These are phyloP conservation scores for Kalanchoe fedtschenkoi DNA, from an alignment of 164 flowering plant species.

Conservation along the genomic window DNA sequence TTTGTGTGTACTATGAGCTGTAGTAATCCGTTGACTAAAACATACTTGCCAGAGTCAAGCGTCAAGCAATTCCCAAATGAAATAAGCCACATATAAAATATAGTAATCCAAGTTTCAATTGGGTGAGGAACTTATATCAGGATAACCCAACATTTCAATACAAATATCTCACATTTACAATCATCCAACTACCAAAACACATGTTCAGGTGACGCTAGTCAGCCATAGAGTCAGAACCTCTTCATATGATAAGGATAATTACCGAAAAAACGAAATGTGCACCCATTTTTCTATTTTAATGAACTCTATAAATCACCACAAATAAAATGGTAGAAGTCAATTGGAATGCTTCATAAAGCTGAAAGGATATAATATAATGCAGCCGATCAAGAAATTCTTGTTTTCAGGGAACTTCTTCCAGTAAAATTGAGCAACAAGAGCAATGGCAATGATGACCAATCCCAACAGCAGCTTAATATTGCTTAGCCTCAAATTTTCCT, in stretches of 20 bases:
- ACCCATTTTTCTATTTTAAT: background rate
- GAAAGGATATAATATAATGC: slow-evolving; percentile 61
- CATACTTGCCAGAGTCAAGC: slow-evolving; percentile 30
- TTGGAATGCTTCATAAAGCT: background rate
- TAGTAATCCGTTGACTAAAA: slow-evolving; percentile 33
- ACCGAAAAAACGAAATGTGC: background rate
- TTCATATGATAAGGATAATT: background rate
- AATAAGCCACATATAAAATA: background rate
- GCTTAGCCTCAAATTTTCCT: slow-evolving; percentile 76
- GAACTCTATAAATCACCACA: background rate
- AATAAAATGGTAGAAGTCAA: background rate
- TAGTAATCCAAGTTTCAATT: no score
- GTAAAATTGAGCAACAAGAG: slow-evolving; percentile 83
- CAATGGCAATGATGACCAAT: slow-evolving; percentile 48
- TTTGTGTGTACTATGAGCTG: slow-evolving; percentile 69
- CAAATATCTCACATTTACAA: slow-evolving; percentile 6
- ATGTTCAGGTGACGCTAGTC: background rate
- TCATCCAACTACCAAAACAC: background rate
- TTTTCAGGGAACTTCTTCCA: slow-evolving; percentile 89
- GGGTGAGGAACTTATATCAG: background rate
- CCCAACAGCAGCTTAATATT: slow-evolving; percentile 67
- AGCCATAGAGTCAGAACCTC: background rate
- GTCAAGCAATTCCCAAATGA: background rate
- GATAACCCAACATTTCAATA: background rate
- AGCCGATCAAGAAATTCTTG: slow-evolving; percentile 54